These are phyloP conservation scores for Teunomyces aglyptinius DNA, from an alignment of 805 yeast genomes.

Conservation along the genomic window DNA sequence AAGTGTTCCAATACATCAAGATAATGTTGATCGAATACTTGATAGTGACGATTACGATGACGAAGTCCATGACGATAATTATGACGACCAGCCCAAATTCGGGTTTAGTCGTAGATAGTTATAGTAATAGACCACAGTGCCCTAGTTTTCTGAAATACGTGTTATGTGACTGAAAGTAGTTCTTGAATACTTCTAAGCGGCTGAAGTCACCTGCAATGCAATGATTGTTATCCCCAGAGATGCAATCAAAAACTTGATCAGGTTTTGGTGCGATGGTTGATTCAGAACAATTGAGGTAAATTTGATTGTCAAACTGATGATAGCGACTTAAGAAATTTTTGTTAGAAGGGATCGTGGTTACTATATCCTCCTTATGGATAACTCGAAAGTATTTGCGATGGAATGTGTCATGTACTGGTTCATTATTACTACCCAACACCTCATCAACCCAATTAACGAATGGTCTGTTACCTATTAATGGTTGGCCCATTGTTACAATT, in stretches of 20 bases:
- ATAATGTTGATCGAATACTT: not conserved
- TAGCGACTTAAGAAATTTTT: slow-evolving; percentile 19
- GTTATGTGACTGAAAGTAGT: slow-evolving; percentile 30
- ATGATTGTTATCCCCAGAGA: slow-evolving; percentile 19
- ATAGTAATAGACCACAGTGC: slow-evolving; percentile 4
- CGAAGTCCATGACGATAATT: slow-evolving; percentile 9
- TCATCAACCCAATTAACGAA: slow-evolving; percentile 37
- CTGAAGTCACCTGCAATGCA: slow-evolving; percentile 34
- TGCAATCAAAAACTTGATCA: slow-evolving; percentile 34
- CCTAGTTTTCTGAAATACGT: slow-evolving; percentile 40
- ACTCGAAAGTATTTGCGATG: slow-evolving; percentile 20
- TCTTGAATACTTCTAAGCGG: slow-evolving; percentile 7
- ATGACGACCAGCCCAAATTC: slow-evolving; percentile 33
- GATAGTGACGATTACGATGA: not conserved
- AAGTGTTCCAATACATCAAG: not conserved
- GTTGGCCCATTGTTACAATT: slow-evolving; percentile 45
- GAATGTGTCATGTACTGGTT: slow-evolving; percentile 18
- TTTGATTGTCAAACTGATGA: slow-evolving; percentile 36
- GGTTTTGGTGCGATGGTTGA: slow-evolving; percentile 21
- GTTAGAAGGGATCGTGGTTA: slow-evolving; percentile 28
- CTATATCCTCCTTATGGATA: slow-evolving; percentile 26
- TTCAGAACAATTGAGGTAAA: slow-evolving; percentile 27
- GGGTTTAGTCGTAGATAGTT: slow-evolving; percentile 22
- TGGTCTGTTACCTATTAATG: slow-evolving; percentile 39
- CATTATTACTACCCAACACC: slow-evolving; percentile 27